Base-by-base conservation (phyloP, 768 basidiomycete species). In the Auricularia sp. region DNA sequence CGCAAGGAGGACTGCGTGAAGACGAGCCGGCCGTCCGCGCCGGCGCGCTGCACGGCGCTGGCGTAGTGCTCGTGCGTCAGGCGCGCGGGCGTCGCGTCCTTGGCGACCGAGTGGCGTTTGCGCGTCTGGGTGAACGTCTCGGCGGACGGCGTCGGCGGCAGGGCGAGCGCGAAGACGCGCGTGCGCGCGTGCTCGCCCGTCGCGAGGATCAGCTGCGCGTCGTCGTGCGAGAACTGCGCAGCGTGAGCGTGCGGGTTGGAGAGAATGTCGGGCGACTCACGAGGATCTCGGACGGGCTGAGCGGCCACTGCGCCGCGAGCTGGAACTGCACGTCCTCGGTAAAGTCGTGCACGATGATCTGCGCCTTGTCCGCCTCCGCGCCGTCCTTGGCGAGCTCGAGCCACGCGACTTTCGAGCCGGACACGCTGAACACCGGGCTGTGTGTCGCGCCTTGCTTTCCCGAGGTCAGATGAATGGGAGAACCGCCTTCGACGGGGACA, bases 331-430 rank as follows among this genome's bases (percentile, higher is more conserved):
- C 79, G n/a, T 84, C 76, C 67, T 82, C 84, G 54, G 75, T 73
- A 16, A 96, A 76, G 70, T 95, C 91, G 70, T 87, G 91, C 8
- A 94, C 82, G 54, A 93, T 84, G 59, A 94, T 81, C 72, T 90
- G 89, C 7, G 84, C 82, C 67, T 91, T 83, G 75, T 96, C 95
- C 62, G 88, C 81, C 75, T 98, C 95, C 69, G 94, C 89, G 1
- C 95, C 94, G 69, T 98, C 93, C 71, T 89, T 73, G 62, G 87
- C 85, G 67, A 94, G 82, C 73, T 98, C 90, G 45, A 92, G 76
- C 95, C 95, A 98, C 1, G 90, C 93, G 1, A 84, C 85, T 73
- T 88, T 88, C 61, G 81, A 81, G 0, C 88, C 90, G 58, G 83
- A 76, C 3, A 76, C 75, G 65, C 79, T 90, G 73, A 96, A 85